These are phyloP conservation scores for Melocanna baccifera DNA, from an alignment of 176 grass and related monocot species.

Conservation along the genomic window DNA sequence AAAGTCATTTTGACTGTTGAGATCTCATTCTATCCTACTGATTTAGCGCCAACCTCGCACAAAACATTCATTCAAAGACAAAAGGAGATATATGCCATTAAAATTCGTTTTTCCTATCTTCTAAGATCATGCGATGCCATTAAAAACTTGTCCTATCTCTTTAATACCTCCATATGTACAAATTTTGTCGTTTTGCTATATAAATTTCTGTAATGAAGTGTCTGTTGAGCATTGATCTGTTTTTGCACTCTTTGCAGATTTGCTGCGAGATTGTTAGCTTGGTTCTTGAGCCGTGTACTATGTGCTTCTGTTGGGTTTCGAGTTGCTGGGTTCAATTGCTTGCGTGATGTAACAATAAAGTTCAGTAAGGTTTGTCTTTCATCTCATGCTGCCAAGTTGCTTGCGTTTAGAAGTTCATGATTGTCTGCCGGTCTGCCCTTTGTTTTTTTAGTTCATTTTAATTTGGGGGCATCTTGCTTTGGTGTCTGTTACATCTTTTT, in stretches of 20 bases:
- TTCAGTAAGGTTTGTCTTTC: conserved; percentile 70
- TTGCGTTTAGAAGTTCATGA: conserved; percentile 15
- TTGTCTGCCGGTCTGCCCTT: background rate
- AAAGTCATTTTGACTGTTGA: conserved; percentile 4
- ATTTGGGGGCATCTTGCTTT: background rate
- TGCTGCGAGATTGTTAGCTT: conserved; percentile 86
- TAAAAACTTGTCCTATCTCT: background rate
- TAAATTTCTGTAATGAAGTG: background rate
- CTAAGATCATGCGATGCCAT: background rate
- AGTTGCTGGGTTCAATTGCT: conserved; percentile 94
- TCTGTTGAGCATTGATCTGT: conserved; percentile 9
- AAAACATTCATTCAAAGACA: background rate
- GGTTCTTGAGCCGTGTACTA: conserved; percentile 87
- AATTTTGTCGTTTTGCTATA: background rate
- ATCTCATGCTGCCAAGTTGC: conserved; percentile 13
- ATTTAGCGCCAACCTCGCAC: background rate
- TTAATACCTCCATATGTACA: conserved; percentile 9
- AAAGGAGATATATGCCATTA: background rate
- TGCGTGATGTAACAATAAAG: conserved; percentile 88
- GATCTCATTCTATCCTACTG: background rate
- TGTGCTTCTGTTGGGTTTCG: conserved; percentile 80
- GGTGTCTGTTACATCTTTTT: background rate
- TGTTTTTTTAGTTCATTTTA: conserved; percentile 21
- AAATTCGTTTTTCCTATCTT: background rate
- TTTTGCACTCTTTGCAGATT: conserved; percentile 53